Evolutionary conservation across 2,329 filamentous ascomycete species (phyloP), one percentile per base, ranked within the genome.

Genomic region (Aspergillus sp.): DNA sequence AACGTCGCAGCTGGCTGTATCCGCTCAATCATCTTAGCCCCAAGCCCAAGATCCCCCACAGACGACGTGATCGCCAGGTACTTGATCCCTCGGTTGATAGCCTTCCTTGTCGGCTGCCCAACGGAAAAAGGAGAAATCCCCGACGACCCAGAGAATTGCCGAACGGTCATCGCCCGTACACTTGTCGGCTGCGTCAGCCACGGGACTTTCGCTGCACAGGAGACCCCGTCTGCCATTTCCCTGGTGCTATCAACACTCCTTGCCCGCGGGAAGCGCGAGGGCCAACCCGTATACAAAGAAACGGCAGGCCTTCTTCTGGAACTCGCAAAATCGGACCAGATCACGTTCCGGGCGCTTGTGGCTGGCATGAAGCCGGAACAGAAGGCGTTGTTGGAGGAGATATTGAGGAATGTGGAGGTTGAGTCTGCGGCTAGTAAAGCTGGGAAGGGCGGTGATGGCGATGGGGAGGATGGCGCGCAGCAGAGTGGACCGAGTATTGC

Each of bases 1-100:
- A 94, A 87, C 60, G 90, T 96, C 47, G 89, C 93, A 1, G 86
- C 88, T 51, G 89, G 88, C 60, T 98, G 93, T 67, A 81, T 91
- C 55, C 82, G 90, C 47, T 93, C 89, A 5, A 77, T 97, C 5
- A 75, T 97, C 29, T 72, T 95, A 73, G 85, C 57, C 70, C 78
- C 45, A 57, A 69, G 55, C 72, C 79, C 44, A 72, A 81, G 53
- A 78, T 83, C 49, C 55, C 61, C 75, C 1, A 82, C 86, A 19
- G 84, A 89, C 61, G 79, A 88, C 56, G 81, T 78, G 49, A 83
- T 97, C 44, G 79, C 83, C 2, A 79, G 86, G 43, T 83, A 85
- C 54, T 73, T 95, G 43, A 74, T 91, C 43, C 86, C 88, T 1
- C 81, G 83, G 12, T 74, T 94, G 19, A 72, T 97, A 42, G 72